A percentile compares a stretch with the other conserved stretches of the same genome.
Conservation (phyloP, 2,329 filamentous ascomycete genomes). For the Dothistroma septosporum region DNA sequence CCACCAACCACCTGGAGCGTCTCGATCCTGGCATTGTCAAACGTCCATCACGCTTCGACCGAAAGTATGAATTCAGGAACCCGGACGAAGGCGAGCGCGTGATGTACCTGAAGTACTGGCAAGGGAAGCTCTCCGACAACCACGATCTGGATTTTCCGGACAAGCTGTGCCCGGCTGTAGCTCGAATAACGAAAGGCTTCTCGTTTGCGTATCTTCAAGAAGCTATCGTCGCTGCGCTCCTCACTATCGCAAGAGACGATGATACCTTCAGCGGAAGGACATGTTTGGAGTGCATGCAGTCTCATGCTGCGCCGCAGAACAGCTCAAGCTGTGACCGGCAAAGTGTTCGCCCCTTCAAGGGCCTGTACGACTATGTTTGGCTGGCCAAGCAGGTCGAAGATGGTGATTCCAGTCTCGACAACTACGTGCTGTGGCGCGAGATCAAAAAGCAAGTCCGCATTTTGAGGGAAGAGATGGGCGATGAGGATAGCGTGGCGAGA, state of each 20-base stretch:
- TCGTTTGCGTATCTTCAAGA: conserved; percentile 69
- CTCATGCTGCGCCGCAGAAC: conserved; percentile 18
- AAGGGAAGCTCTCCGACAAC: conserved; percentile 49
- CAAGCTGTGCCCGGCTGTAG: conserved; percentile 55
- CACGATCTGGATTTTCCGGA: conserved; percentile 59
- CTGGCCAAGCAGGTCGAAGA: conserved; percentile 30
- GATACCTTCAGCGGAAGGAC: conserved; percentile 37
- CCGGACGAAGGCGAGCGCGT: conserved; percentile 53
- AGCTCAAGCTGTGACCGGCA: conserved; percentile 25
- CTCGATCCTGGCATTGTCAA: conserved; percentile 62
- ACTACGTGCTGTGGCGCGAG: conserved; percentile 56
- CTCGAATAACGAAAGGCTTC: conserved; percentile 60
- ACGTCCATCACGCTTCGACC: conserved; percentile 62
- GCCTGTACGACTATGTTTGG: conserved; percentile 31
- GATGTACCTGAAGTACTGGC: conserved; percentile 61
- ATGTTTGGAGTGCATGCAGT: conserved; percentile 31
- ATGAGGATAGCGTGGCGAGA: conserved; percentile 10
- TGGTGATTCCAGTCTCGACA: conserved; percentile 45
- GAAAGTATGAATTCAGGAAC: conserved; percentile 62
- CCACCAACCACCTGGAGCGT: conserved; percentile 52
- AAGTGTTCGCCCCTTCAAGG: conserved; percentile 24
- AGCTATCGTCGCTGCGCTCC: conserved; percentile 60
- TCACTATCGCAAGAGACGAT: conserved; percentile 53
- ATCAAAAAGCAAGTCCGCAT: conserved; percentile 61
- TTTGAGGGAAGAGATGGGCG: conserved; percentile 56